Base-by-base conservation (phyloP, 1,284 basidiomycete species). In the Heliocybe sulcata region DNA sequence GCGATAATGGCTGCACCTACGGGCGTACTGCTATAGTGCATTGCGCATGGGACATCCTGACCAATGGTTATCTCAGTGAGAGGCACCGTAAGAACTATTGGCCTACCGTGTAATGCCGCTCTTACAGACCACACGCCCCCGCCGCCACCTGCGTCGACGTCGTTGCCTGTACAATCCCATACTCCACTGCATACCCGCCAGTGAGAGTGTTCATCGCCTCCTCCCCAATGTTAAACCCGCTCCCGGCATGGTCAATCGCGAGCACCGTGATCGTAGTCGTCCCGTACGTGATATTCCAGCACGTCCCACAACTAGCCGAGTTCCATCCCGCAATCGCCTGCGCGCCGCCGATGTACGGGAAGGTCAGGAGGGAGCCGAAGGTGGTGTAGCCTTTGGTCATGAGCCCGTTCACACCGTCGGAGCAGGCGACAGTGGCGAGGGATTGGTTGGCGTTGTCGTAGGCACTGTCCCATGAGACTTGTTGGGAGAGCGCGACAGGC, bases 261-360 rank as follows among this genome's bases (percentile, higher is more conserved):
- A 70, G 66, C 22, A 79, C 61, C 51, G 66, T 63, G 55, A 79
- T 66, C 31, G 66, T 74, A 29, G 58, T 70, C 33, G 23, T 49
- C 22, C 47, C 26, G 62, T 72, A 76, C 14, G 65, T 65, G 53
- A 80, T 63, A 58, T 71, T 48, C 70, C 74, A 78, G 67, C 76
- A 81, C 33, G 74, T 70, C 50, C 77, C 77, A 63, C 77, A 80
- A 35, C 63, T 59, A 16, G 63, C 42, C 6, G 72, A 74, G 65
- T 73, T 70, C 68, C 69, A 80, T 2, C 71, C 72, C 12, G 58
- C 59, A 47, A 82, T 64, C 20, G 67, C 70, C 29, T 61, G 61
- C 8, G 69, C 72, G n/a, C 74, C 80, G 16, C 78, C 81, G 60
- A 83, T 65, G 60, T 72, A 65, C n/a, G 81, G 80, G 68, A 75